Conservation (phyloP, 1,284 basidiomycete species). For the Inonotus obliquus region DNA sequence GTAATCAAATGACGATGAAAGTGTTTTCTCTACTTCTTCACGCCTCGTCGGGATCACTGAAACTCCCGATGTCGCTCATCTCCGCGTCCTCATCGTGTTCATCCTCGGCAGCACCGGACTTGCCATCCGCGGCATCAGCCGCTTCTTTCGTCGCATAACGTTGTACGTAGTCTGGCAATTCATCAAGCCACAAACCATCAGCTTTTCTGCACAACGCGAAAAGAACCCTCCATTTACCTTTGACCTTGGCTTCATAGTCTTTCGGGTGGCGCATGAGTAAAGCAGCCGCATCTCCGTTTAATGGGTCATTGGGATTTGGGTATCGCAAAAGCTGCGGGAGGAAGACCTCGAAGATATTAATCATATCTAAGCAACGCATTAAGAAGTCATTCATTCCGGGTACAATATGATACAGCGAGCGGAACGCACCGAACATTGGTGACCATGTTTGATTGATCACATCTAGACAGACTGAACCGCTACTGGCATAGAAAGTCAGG, state of each 20-base stretch:
- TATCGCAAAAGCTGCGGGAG: constrained; percentile 95
- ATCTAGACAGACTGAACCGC: constrained; percentile 92
- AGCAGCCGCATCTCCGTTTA: constrained; percentile 97
- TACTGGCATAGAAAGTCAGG: constrained; percentile 43
- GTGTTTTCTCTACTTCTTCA: constrained; percentile 24
- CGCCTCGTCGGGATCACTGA: constrained; percentile 67
- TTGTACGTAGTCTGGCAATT: constrained; percentile 74
- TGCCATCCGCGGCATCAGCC: constrained; percentile 58
- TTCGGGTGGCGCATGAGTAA: constrained; percentile 96
- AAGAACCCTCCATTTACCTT: constrained; percentile 50
- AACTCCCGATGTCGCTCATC: constrained; percentile 90
- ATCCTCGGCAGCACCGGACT: constrained; percentile 27
- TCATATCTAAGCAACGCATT: constrained; percentile 69
- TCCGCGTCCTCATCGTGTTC: constrained; percentile 77
- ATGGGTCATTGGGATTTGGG: constrained; percentile 95
- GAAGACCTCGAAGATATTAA: constrained; percentile 99
- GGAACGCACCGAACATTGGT: constrained; percentile 87
- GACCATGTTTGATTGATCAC: constrained; percentile 99
- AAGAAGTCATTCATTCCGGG: constrained; percentile 11
- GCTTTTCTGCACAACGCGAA: neutral
- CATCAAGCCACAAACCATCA: neutral
- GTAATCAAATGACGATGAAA: neutral
- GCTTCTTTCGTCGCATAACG: constrained; percentile 81
- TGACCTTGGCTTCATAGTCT: constrained; percentile 89
- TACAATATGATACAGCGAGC: neutral